Evolutionary conservation across 495 filamentous ascomycete species (phyloP).

Genomic region (Daldinia loculata): DNA sequence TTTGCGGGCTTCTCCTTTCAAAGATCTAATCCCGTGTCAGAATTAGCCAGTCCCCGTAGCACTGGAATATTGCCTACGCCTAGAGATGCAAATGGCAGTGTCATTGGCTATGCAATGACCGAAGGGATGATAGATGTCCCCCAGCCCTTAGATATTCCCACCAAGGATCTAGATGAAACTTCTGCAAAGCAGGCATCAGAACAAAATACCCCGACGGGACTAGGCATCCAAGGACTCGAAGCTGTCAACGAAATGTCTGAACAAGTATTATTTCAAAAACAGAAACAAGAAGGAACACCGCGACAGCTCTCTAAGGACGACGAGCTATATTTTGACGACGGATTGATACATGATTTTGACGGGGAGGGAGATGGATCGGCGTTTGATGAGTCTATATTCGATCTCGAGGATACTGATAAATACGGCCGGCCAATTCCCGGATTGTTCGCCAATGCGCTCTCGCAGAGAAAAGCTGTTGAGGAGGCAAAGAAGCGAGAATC

Average conservation of each 20-base stretch:
- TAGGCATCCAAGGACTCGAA: conserved; percentile 50
- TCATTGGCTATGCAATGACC: conserved; percentile 60
- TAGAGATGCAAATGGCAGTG: conserved; percentile 59
- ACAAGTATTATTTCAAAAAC: conserved; percentile 15
- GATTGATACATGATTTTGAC: conserved; percentile 63
- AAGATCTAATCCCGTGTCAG: conserved; percentile 59
- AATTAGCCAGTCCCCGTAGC: conserved; percentile 56
- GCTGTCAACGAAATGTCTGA: conserved; percentile 26
- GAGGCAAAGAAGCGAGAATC: conserved; percentile 50
- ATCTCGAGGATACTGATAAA: conserved; percentile 67
- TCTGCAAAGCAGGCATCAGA: conserved; percentile 15
- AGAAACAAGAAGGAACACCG: conserved; percentile 24
- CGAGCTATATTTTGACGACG: conserved; percentile 85
- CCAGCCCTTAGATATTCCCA: conserved; percentile 10
- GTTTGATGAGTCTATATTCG: conserved; percentile 85
- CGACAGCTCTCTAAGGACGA: conserved; percentile 61
- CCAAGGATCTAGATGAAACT: conserved; percentile 3
- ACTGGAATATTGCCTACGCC: conserved; percentile 60
- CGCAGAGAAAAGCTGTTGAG: conserved; percentile 43
- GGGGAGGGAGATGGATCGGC: conserved; percentile 60
- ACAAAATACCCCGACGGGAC: conserved; percentile 38
- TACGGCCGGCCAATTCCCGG: conserved; percentile 63
- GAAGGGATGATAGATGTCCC: conserved; percentile 49
- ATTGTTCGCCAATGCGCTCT: conserved; percentile 56
- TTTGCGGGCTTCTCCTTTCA: conserved; percentile 64